A percentile compares a stretch with the other conserved stretches of the same genome.
These are phyloP conservation scores for Solanum paucissectum DNA, from an alignment of 257 asterid genomes.

Conservation along the genomic window DNA sequence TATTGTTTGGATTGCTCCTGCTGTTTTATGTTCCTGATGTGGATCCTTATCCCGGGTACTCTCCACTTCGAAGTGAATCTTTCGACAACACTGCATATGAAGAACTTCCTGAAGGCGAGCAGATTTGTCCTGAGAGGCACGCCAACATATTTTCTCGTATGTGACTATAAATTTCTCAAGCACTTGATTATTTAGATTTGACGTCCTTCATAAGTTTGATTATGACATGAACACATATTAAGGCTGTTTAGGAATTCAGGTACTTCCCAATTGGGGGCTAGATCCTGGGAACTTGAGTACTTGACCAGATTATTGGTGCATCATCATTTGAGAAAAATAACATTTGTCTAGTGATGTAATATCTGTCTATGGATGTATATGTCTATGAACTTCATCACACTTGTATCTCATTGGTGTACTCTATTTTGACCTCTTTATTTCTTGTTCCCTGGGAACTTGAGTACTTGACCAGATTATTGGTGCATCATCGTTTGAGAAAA, in stretches of 20 bases:
- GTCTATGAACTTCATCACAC: background rate
- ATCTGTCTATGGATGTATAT: background rate
- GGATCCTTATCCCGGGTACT: slow-evolving; percentile 85
- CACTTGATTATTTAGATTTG: background rate
- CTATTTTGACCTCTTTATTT: background rate
- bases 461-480: background rate
- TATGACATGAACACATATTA: background rate
- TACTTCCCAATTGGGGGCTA: background rate
- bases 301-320: background rate
- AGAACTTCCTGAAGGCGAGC: slow-evolving; percentile 83
- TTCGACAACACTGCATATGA: slow-evolving; percentile 58
- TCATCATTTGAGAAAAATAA: background rate
- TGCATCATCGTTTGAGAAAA: background rate
- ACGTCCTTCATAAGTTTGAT: background rate
- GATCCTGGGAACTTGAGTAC: background rate
- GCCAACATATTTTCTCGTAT: slow-evolving; percentile 62
- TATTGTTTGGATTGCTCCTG: slow-evolving; percentile 63
- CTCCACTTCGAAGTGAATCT: slow-evolving; percentile 48
- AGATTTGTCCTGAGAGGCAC: slow-evolving; percentile 87
- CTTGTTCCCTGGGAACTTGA: background rate
- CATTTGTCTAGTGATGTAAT: background rate
- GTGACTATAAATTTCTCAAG: slow-evolving; percentile 9
- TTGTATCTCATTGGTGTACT: background rate
- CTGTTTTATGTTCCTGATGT: slow-evolving; percentile 64
- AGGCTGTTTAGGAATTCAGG: background rate